Percentiles rank a stretch among this genome's conserved stretches.
Conservation (phyloP, 805 yeast genomes). For the Diddensiella transvaalensis region DNA sequence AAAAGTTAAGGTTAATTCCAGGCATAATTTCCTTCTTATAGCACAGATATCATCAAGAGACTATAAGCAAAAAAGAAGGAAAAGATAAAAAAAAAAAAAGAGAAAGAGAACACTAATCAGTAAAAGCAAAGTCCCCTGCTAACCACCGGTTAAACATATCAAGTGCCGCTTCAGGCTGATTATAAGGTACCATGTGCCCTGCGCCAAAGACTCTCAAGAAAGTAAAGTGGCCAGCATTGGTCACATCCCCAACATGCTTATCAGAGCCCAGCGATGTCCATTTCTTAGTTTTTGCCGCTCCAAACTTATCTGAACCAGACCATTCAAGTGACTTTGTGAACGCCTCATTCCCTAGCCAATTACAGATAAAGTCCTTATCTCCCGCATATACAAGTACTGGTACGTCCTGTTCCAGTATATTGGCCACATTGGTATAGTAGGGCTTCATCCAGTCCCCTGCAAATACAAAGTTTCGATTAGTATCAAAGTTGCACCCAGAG, state of each 20-base stretch:
- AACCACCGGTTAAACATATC: conserved; percentile 88
- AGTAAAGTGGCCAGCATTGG: conserved; percentile 68
- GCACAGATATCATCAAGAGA: too few relatives aligned
- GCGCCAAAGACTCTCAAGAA: conserved; percentile 83
- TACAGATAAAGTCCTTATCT: conserved; percentile 93
- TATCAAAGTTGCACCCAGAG: conserved; percentile 75
- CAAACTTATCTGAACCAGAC: conserved; percentile 54
- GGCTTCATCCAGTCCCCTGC: conserved; percentile 94
- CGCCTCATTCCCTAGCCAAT: conserved; percentile 91
- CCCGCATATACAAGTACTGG: conserved; percentile 93
- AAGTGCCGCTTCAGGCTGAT: conserved; percentile 74
- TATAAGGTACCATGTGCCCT: conserved; percentile 95
- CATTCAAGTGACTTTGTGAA: conserved; percentile 73
- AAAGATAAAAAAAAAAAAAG: too few relatives aligned
- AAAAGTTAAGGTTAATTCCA: too few relatives aligned
- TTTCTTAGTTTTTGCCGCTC: conserved; percentile 34
- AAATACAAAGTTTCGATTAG: conserved; percentile 76
- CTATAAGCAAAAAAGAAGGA: too few relatives aligned
- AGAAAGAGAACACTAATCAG: background rate
- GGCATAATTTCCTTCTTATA: too few relatives aligned
- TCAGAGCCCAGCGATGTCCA: conserved; percentile 42
- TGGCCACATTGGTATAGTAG: conserved; percentile 67
- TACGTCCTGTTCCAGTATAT: conserved; percentile 63
- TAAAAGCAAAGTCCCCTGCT: conserved; percentile 48
- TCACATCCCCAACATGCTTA: conserved; percentile 62